These are phyloP conservation scores for Clathrus columnatus DNA, from an alignment of 768 basidiomycete genomes.

Conservation along the genomic window DNA sequence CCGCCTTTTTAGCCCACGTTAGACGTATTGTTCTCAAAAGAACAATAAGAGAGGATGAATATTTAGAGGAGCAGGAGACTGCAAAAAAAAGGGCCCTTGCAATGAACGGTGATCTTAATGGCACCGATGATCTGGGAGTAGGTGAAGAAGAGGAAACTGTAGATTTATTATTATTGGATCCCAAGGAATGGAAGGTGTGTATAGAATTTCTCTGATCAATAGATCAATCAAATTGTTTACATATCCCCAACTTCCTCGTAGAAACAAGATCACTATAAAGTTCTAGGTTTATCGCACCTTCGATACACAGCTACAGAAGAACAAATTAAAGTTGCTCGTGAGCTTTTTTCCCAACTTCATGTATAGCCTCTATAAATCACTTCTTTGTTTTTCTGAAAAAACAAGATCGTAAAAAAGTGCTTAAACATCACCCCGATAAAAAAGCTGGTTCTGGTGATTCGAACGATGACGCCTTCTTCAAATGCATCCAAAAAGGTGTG, in stretches of 20 bases:
- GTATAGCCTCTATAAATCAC: not conserved
- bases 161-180: slow-evolving; percentile 68
- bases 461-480: slow-evolving; percentile 99
- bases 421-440: slow-evolving; percentile 98
- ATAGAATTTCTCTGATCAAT: slow-evolving; percentile 2
- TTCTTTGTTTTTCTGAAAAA: slow-evolving; percentile 1
- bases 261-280: slow-evolving; percentile 99
- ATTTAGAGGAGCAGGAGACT: slow-evolving; percentile 45
- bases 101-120: slow-evolving; percentile 37
- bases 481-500: slow-evolving; percentile 86
- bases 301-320: slow-evolving; percentile 79
- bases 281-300: slow-evolving; percentile 87
- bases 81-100: slow-evolving; percentile 36
- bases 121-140: slow-evolving; percentile 83
- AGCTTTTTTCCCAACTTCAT: slow-evolving; percentile 30
- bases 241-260: slow-evolving; percentile 21
- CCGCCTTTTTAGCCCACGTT: slow-evolving; percentile 78
- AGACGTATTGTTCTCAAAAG: slow-evolving; percentile 66
- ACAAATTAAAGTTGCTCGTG: slow-evolving; percentile 96
- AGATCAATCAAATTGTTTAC: not conserved
- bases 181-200: slow-evolving; percentile 94
- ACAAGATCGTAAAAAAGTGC: slow-evolving; percentile 94
- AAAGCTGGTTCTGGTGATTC: slow-evolving; percentile 76
- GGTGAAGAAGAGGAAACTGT: slow-evolving; percentile 81
- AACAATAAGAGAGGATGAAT: slow-evolving; percentile 79